Evolutionary conservation across 2,329 filamentous ascomycete species (phyloP).

Genomic region (Boeremia exigua): DNA sequence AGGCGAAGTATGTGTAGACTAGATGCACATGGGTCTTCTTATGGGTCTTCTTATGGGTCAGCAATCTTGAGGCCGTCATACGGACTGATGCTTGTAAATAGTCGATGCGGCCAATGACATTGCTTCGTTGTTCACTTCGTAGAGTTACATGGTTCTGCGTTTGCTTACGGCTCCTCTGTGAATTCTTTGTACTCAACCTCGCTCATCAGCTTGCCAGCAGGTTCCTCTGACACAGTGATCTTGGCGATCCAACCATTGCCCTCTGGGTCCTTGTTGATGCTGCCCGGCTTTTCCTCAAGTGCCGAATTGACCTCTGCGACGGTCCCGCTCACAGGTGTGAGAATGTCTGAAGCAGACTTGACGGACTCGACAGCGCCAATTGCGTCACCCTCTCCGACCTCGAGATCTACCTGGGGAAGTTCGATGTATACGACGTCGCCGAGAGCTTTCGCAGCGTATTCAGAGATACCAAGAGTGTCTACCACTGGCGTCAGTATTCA

Average conservation of each 20-base stretch:
- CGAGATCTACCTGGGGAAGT: constrained; percentile 75
- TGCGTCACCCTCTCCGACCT: constrained; percentile 76
- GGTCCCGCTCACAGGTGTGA: constrained; percentile 81
- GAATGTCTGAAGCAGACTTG: constrained; percentile 97
- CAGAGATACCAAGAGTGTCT: constrained; percentile 81
- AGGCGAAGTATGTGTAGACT: no score
- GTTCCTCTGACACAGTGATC: constrained; percentile 78
- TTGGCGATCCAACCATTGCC: constrained; percentile 91
- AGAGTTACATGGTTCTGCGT: background rate
- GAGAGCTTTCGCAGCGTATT: constrained; percentile 88
- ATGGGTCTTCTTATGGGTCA: no score
- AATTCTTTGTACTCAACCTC: constrained; percentile 78
- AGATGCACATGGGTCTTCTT: no score
- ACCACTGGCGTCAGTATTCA: constrained; percentile 11
- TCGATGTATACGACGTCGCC: constrained; percentile 98
- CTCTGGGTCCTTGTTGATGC: constrained; percentile 91
- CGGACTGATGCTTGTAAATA: no score
- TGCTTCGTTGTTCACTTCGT: background rate
- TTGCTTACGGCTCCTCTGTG: constrained; percentile 57
- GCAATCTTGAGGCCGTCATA: no score
- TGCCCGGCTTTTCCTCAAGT: constrained; percentile 83
- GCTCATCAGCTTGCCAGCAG: constrained; percentile 68
- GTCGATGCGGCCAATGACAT: no score
- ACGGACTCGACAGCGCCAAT: constrained; percentile 97
- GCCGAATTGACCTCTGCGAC: constrained; percentile 75